Evolutionary conservation across 2,329 filamentous ascomycete species (phyloP).

Genomic region (Pseudogymnoascus sp.): DNA sequence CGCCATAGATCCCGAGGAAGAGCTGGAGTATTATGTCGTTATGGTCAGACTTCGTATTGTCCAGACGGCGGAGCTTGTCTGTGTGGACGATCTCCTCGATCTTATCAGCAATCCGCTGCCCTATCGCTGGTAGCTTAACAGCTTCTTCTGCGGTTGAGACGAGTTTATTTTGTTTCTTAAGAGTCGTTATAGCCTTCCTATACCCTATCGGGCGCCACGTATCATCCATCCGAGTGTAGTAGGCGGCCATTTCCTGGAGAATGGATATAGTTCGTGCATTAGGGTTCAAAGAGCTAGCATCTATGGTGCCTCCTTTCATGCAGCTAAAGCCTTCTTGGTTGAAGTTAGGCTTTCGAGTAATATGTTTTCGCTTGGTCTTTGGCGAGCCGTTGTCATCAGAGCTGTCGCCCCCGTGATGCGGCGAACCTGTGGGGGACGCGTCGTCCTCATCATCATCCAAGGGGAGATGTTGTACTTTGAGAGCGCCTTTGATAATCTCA

Average conservation of each 20-base stretch:
- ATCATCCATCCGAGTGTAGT: slow-evolving; percentile 68
- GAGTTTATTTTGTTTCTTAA: slow-evolving; percentile 55
- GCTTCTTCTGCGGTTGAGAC: slow-evolving; percentile 65
- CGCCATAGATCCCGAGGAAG: slow-evolving; percentile 75
- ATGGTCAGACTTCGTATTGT: slow-evolving; percentile 59
- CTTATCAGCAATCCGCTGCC: slow-evolving; percentile 65
- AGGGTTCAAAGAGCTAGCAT: slow-evolving; percentile 44
- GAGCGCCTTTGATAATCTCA: slow-evolving; percentile 53
- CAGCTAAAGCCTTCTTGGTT: slow-evolving; percentile 45
- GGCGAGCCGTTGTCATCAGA: background rate
- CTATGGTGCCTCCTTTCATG: slow-evolving; percentile 40
- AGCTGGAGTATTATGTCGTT: slow-evolving; percentile 54
- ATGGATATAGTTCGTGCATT: slow-evolving; percentile 70
- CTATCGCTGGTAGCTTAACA: slow-evolving; percentile 56
- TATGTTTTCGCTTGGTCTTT: background rate
- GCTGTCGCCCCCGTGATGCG: slow-evolving; percentile 12
- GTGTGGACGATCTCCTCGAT: slow-evolving; percentile 84
- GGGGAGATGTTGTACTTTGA: slow-evolving; percentile 50
- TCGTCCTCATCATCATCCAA: slow-evolving; percentile 42
- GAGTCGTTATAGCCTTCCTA: slow-evolving; percentile 63
- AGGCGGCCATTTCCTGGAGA: slow-evolving; percentile 67
- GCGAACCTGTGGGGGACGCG: slow-evolving; percentile 15
- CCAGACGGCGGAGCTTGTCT: slow-evolving; percentile 59
- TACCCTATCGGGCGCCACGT: slow-evolving; percentile 70
- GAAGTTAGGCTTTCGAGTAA: slow-evolving; percentile 9